Conservation (phyloP, 140 eudicot genomes). For the Stevia rebaudiana region DNA sequence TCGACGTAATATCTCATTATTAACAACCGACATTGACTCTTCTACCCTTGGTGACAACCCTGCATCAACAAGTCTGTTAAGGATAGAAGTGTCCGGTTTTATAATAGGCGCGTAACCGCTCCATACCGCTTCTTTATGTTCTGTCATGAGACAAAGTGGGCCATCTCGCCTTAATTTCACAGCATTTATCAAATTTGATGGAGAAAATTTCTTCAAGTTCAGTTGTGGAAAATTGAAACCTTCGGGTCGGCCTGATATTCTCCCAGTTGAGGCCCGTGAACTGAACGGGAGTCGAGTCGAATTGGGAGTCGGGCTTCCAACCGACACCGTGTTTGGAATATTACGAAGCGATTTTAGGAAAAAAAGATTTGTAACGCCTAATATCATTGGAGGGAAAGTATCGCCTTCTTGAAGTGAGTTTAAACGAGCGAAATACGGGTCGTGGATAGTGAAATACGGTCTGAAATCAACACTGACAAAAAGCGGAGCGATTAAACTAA, state of each 20-base stretch:
- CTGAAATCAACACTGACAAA: conserved; percentile 81
- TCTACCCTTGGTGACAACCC: conserved; percentile 92
- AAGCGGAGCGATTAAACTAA: conserved; percentile 85
- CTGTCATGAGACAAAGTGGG: conserved; percentile 92
- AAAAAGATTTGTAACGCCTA: conserved; percentile 92
- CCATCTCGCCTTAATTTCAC: conserved; percentile 85
- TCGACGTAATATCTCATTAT: conserved; percentile 84
- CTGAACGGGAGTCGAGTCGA: conserved; percentile 45
- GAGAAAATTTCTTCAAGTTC: conserved; percentile 76
- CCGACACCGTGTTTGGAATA: conserved; percentile 80
- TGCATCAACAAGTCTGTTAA: conserved; percentile 91
- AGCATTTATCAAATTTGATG: conserved; percentile 67
- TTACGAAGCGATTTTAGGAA: conserved; percentile 76
- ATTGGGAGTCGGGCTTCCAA: conserved; percentile 69
- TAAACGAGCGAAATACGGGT: conserved; percentile 65
- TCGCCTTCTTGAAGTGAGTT: conserved; percentile 74
- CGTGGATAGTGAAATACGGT: conserved; percentile 95
- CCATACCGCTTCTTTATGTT: conserved; percentile 93
- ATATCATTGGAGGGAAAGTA: conserved; percentile 68
- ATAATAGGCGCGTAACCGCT: conserved; percentile 62
- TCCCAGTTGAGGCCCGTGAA: conserved; percentile 50
- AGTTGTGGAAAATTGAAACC: conserved; percentile 47
- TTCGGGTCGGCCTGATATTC: conserved; percentile 43
- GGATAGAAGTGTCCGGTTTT: conserved; percentile 86
- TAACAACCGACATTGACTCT: conserved; percentile 98